These are phyloP conservation scores for Alternaria rosae DNA, from an alignment of 2,329 filamentous ascomycete genomes.

Conservation along the genomic window DNA sequence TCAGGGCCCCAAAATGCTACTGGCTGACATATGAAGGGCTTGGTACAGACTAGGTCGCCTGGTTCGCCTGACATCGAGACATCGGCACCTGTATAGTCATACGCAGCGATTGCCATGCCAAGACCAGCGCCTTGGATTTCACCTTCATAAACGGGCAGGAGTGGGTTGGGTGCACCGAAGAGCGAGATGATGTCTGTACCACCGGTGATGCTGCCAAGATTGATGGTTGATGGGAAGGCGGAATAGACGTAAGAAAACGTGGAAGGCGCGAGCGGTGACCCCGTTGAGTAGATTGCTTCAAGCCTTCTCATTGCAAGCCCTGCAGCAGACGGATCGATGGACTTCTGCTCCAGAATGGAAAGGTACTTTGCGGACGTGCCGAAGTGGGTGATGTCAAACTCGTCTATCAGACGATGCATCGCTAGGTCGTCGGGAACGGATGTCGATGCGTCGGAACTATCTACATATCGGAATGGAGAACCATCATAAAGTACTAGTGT, in stretches of 20 bases:
- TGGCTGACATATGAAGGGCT: conserved; percentile 89
- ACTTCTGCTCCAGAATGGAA: conserved; percentile 83
- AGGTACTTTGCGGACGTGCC: conserved; percentile 95
- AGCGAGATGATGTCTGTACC: conserved; percentile 97
- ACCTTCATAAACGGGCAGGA: conserved; percentile 58
- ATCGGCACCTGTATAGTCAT: conserved; percentile 63
- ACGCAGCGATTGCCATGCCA: conserved; percentile 60
- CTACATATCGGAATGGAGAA: conserved; percentile 74
- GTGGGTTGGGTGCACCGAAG: conserved; percentile 80
- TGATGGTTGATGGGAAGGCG: conserved; percentile 79
- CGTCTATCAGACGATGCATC: conserved; percentile 81
- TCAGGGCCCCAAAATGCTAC: conserved; percentile 83
- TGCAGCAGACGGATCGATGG: conserved; percentile 35
- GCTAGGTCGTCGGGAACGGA: conserved; percentile 75
- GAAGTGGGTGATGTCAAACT: conserved; percentile 86
- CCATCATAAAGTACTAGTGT: conserved; percentile 91
- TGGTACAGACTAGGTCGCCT: conserved; percentile 86
- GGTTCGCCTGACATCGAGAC: conserved; percentile 70
- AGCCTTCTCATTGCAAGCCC: conserved; percentile 66
- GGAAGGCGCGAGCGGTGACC: conserved; percentile 88
- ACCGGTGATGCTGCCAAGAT: conserved; percentile 91
- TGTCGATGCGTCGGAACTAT: conserved; percentile 51
- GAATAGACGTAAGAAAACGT: conserved; percentile 91
- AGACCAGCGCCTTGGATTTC: conserved; percentile 60
- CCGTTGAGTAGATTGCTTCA: conserved; percentile 91